Percentiles rank a stretch among this genome's conserved stretches.
phyloP scores from a whole-genome alignment of 2,329 filamentous ascomycete genomes.

The Xylaria sp. region DNA sequence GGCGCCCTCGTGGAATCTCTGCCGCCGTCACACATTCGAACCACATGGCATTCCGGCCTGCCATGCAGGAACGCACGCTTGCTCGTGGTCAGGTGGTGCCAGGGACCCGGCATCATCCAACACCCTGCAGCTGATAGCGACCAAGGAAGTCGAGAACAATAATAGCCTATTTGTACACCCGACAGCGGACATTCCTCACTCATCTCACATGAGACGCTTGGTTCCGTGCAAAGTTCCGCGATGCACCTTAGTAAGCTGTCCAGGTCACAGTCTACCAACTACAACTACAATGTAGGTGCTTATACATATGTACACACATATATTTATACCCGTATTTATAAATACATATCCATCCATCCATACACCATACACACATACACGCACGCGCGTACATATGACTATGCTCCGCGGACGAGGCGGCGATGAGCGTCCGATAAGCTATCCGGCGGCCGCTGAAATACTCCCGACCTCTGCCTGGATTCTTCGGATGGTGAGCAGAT shows the following conservation, averaged over 20 bases:
- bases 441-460: slow-evolving; percentile 3
- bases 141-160: background rate
- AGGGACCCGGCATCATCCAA: slow-evolving; percentile 23
- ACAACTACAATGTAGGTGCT: no score
- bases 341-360: no score
- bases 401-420: background rate
- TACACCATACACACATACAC: background rate
- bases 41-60: slow-evolving; percentile 35
- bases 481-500: slow-evolving; percentile 15
- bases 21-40: slow-evolving; percentile 31
- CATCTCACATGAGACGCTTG: background rate
- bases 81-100: slow-evolving; percentile 15
- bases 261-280: background rate
- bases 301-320: no score
- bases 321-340: no score
- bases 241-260: background rate
- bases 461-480: slow-evolving; percentile 6
- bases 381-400: no score
- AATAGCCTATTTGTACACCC: background rate
- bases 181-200: background rate
- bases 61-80: slow-evolving; percentile 37
- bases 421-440: background rate
- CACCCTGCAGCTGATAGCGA: slow-evolving; percentile 13
- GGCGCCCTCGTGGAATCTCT: slow-evolving; percentile 20
- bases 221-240: background rate